These are phyloP conservation scores for Trichosanthes cucumerina DNA, from an alignment of 306 rosid genomes.

Conservation along the genomic window DNA sequence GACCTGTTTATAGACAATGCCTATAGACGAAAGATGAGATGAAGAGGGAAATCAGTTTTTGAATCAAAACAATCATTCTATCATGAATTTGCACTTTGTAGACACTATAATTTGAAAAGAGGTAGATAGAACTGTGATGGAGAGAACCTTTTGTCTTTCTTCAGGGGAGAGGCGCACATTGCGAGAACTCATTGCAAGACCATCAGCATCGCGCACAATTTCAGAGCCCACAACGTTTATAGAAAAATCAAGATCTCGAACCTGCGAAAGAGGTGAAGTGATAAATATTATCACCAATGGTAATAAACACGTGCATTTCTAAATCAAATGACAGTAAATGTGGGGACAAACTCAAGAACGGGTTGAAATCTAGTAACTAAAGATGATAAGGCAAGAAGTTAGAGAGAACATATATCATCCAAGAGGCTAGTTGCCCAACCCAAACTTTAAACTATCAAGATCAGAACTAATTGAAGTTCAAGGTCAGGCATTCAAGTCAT, in stretches of 20 bases:
- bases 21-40: slow-evolving; percentile 20
- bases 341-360: neutral
- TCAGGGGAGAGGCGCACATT: slow-evolving; percentile 68
- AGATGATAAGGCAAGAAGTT: neutral
- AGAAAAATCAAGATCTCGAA: slow-evolving; percentile 82
- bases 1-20: slow-evolving; percentile 72
- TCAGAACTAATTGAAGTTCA: neutral
- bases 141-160: slow-evolving; percentile 61
- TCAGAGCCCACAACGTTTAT: slow-evolving; percentile 62
- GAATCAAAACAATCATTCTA: neutral
- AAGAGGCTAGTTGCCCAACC: neutral
- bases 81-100: neutral
- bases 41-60: neutral
- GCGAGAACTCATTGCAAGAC: slow-evolving; percentile 93
- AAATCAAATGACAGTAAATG: neutral
- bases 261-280: slow-evolving; percentile 31
- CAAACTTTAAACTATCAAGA: neutral
- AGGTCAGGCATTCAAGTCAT: neutral
- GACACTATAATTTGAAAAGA: neutral
- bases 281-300: neutral
- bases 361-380: neutral
- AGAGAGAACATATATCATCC: neutral
- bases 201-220: slow-evolving; percentile 55
- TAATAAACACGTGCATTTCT: neutral
- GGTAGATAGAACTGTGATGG: neutral